Evolutionary conservation across 1,284 basidiomycete species (phyloP).

Genomic region (Retiboletus flavoniger): DNA sequence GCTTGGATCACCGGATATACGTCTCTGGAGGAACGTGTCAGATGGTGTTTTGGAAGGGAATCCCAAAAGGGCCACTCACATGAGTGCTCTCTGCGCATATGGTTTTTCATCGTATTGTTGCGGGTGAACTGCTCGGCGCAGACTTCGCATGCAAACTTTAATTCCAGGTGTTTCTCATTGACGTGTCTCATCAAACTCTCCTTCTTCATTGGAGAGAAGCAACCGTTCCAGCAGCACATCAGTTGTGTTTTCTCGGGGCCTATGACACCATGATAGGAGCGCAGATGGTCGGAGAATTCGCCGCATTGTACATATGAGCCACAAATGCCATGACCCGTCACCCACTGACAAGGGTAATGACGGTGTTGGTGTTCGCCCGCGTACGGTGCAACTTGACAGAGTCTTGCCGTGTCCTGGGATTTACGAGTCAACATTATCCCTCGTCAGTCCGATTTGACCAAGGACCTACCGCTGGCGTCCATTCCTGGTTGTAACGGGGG

Average conservation of each 20-base stretch:
- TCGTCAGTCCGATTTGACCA: neutral
- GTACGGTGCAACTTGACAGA: conserved; percentile 1
- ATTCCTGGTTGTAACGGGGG: conserved; percentile 2
- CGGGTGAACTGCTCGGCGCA: conserved; percentile 31
- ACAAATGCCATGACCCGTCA: conserved; percentile 1
- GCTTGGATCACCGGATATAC: conserved; percentile 1
- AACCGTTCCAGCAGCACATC: conserved; percentile 21
- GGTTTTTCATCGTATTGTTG: conserved; percentile 21
- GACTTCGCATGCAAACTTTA: conserved; percentile 16
- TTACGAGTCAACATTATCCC: conserved; percentile 3
- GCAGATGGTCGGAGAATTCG: conserved; percentile 28
- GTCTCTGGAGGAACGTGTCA: conserved; percentile 6
- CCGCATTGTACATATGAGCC: neutral
- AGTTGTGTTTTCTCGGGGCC: conserved; percentile 17
- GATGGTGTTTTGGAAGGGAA: neutral
- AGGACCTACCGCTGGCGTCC: conserved; percentile 16
- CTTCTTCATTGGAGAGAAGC: conserved; percentile 23
- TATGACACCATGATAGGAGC: conserved; percentile 18
- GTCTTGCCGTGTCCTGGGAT: conserved; percentile 9
- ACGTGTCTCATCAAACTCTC: conserved; percentile 33
- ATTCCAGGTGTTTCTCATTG: conserved; percentile 29
- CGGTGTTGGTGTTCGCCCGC: conserved; percentile 5
- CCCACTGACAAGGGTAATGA: conserved; percentile 22
- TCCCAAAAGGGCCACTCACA: conserved; percentile 11
- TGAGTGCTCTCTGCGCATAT: conserved; percentile 14